Conservation (phyloP, 108 stramenopile genomes). For the Aurantiochytrium sp. region DNA sequence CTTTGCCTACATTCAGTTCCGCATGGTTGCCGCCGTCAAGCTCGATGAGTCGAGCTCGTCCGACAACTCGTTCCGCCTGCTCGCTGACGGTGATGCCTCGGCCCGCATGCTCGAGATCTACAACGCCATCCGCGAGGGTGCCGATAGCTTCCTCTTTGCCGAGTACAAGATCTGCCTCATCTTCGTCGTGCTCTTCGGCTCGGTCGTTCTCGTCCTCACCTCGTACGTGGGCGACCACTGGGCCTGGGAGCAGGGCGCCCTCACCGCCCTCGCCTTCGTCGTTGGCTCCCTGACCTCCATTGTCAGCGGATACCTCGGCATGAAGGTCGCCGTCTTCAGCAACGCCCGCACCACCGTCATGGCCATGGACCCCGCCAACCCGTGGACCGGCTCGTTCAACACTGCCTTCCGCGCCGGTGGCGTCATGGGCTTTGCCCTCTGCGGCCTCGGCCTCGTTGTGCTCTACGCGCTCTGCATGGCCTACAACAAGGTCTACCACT, state of each 20-base stretch:
- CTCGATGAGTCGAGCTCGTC: not conserved
- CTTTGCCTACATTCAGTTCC: not conserved
- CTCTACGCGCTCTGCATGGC: conserved; percentile 9
- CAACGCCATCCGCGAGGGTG: conserved; percentile 85
- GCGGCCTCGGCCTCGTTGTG: conserved; percentile 67
- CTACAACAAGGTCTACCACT: conserved; percentile 19
- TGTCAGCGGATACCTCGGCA: conserved; percentile 77
- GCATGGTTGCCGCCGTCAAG: not conserved
- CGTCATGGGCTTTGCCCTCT: conserved; percentile 59
- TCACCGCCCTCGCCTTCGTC: conserved; percentile 83
- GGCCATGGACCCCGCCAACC: conserved; percentile 69
- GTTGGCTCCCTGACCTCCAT: conserved; percentile 79
- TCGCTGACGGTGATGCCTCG: not conserved
- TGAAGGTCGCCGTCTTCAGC: conserved; percentile 93
- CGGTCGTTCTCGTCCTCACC: conserved; percentile 58
- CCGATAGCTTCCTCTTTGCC: conserved; percentile 80
- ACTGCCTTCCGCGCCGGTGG: conserved; percentile 89
- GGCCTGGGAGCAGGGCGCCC: conserved; percentile 24
- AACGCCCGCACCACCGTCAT: conserved; percentile 89
- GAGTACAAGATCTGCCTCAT: conserved; percentile 84
- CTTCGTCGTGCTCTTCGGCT: conserved; percentile 79
- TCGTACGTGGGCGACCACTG: not conserved
- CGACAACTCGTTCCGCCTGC: conserved; percentile 18
- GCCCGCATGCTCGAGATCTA: conserved; percentile 58
- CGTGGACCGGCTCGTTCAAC: conserved; percentile 13